phyloP scores from a whole-genome alignment of 768 basidiomycete species.

The Lentinula sp. region DNA sequence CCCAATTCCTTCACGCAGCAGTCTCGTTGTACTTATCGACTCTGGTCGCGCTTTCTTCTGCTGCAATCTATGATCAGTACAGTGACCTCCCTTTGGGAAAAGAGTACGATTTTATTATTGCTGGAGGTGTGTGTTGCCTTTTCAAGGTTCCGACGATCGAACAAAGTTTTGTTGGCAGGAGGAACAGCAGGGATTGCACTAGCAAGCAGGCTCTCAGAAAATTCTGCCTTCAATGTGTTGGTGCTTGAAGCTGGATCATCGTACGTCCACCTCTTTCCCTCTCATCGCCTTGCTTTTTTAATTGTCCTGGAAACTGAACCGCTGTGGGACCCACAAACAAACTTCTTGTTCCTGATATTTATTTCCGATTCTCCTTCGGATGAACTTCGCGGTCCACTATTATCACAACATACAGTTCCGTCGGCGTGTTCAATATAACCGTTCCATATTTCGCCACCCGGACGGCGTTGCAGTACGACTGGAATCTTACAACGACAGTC shows the following conservation, averaged over 20 bases:
- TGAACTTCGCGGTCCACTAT: not conserved
- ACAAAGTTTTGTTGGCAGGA: not conserved
- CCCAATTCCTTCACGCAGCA: not conserved
- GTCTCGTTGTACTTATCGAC: not conserved
- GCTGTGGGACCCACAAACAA: not conserved
- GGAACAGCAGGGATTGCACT: constrained; percentile 30
- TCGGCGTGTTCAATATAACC: constrained; percentile 3
- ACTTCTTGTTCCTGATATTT: constrained; percentile 2
- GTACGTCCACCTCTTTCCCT: not conserved
- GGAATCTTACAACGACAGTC: constrained; percentile 16
- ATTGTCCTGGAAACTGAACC: not conserved
- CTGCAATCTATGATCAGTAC: not conserved
- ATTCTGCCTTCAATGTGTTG: constrained; percentile 25
- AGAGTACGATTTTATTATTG: constrained; percentile 10
- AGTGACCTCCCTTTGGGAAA: not conserved
- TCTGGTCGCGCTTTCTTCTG: not conserved
- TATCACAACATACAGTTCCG: not conserved
- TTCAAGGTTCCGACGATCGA: not conserved
- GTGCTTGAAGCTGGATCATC: constrained; percentile 24
- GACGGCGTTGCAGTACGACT: not conserved
- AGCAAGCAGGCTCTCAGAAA: constrained; percentile 31
- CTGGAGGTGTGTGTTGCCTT: constrained; percentile 7
- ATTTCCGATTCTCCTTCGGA: not conserved
- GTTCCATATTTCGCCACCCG: not conserved
- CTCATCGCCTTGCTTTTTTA: not conserved